These are phyloP conservation scores for Sextonia rubra DNA, from an alignment of 164 flowering plant genomes.

Conservation along the genomic window DNA sequence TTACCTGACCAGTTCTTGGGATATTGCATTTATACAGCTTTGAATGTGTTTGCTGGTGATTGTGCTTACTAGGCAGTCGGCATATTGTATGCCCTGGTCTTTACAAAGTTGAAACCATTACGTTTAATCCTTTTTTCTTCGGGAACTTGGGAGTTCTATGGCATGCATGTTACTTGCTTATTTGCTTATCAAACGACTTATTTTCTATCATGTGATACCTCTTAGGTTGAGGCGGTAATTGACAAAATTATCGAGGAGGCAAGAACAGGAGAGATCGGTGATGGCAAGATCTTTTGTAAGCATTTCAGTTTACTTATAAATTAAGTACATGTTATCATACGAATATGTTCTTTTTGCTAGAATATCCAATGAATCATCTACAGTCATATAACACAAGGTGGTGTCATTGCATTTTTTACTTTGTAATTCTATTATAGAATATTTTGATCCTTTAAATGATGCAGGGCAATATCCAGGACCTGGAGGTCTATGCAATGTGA, in stretches of 20 bases:
- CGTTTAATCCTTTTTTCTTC: neutral
- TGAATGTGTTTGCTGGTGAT: too few relatives aligned
- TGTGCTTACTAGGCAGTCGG: too few relatives aligned
- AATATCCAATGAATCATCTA: neutral
- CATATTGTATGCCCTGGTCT: neutral
- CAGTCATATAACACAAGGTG: neutral
- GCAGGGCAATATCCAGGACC: too few relatives aligned
- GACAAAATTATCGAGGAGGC: slow-evolving; percentile 74
- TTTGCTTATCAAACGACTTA: slow-evolving; percentile 6
- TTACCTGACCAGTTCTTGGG: too few relatives aligned
- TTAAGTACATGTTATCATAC: neutral
- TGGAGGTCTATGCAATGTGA: too few relatives aligned
- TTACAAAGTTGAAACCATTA: neutral
- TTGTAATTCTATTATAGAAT: neutral
- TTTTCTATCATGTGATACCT: neutral
- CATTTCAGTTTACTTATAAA: neutral
- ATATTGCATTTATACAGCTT: too few relatives aligned
- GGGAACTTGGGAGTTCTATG: neutral
- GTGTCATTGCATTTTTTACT: neutral
- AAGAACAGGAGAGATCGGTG: slow-evolving; percentile 95
- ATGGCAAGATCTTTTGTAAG: slow-evolving; percentile 93
- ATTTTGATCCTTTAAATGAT: neutral
- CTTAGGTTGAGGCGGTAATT: slow-evolving; percentile 83
- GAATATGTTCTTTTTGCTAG: neutral
- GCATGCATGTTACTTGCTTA: neutral